Conservation (phyloP, 495 filamentous ascomycete species). For the Halenospora varia region DNA sequence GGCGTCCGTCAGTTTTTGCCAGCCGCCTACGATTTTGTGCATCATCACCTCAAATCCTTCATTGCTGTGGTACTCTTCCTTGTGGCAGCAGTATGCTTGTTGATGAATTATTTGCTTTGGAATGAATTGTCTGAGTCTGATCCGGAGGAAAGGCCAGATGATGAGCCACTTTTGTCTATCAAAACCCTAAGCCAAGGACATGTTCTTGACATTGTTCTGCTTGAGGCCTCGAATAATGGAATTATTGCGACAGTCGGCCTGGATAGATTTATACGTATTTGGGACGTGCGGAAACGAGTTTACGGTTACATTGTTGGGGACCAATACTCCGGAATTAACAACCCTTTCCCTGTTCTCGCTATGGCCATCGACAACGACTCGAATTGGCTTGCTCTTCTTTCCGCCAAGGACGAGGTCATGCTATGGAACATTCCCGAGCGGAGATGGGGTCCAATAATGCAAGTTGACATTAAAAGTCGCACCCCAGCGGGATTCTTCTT, state of each 20-base stretch:
- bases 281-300: slow-evolving; percentile 46
- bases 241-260: slow-evolving; percentile 62
- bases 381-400: slow-evolving; percentile 60
- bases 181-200: slow-evolving; percentile 57
- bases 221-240: slow-evolving; percentile 52
- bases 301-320: slow-evolving; percentile 36
- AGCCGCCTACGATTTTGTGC: slow-evolving; percentile 52
- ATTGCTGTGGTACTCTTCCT: slow-evolving; percentile 47
- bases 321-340: slow-evolving; percentile 20
- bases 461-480: slow-evolving; percentile 45
- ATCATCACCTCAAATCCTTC: slow-evolving; percentile 54
- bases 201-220: slow-evolving; percentile 56
- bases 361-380: slow-evolving; percentile 55
- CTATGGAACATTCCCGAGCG: slow-evolving; percentile 54
- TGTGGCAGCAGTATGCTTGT: slow-evolving; percentile 51
- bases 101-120: slow-evolving; percentile 64
- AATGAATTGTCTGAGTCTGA: slow-evolving; percentile 33
- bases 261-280: slow-evolving; percentile 57
- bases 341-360: slow-evolving; percentile 54
- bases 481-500: slow-evolving; percentile 58
- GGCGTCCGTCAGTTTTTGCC: slow-evolving; percentile 40
- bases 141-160: slow-evolving; percentile 28
- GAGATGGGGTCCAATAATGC: slow-evolving; percentile 42
- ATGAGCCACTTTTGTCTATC: slow-evolving; percentile 50
- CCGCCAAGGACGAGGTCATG: slow-evolving; percentile 46